A percentile compares a stretch with the other conserved stretches of the same genome.
Conservation (phyloP, 768 basidiomycete species). For the Psilocybe tampanensis region DNA sequence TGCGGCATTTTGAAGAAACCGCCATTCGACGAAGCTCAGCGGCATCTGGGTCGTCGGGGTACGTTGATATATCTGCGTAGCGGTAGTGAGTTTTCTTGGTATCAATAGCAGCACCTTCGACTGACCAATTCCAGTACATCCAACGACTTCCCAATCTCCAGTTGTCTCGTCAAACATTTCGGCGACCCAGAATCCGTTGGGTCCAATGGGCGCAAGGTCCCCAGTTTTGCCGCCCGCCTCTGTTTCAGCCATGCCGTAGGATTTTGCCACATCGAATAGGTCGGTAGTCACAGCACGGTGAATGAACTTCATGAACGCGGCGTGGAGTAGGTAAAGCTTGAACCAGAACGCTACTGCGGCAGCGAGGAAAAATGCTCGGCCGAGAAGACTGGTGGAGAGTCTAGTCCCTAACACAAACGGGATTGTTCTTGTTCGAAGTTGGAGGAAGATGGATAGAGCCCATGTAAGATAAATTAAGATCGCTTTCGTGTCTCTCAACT, state of each 20-base stretch:
- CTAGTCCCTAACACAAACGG: not conserved
- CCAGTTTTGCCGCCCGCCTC: not conserved
- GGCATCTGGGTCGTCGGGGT: constrained; percentile 11
- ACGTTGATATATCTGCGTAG: constrained; percentile 6
- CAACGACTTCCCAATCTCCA: constrained; percentile 10
- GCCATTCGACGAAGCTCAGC: constrained; percentile 26
- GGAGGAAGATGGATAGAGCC: not conserved
- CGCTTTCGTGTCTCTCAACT: not conserved
- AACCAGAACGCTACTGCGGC: not conserved
- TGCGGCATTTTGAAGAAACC: constrained; percentile 20
- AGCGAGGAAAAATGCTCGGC: not conserved
- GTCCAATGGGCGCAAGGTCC: not conserved
- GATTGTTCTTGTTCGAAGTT: not conserved
- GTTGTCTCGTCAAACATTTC: not conserved
- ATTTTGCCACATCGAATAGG: constrained; percentile 16
- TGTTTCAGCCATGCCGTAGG: constrained; percentile 10
- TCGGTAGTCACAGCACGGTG: constrained; percentile 14
- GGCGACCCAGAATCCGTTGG: constrained; percentile 22
- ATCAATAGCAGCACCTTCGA: not conserved
- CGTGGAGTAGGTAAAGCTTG: not conserved
- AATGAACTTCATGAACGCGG: not conserved
- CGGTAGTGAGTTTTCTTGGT: not conserved
- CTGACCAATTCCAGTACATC: constrained; percentile 18
- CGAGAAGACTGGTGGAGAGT: not conserved
- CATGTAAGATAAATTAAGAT: not conserved